Percentiles rank a stretch among this genome's conserved stretches.
phyloP scores from a whole-genome alignment of 345 rosid species.

The Raphanus sativus region DNA sequence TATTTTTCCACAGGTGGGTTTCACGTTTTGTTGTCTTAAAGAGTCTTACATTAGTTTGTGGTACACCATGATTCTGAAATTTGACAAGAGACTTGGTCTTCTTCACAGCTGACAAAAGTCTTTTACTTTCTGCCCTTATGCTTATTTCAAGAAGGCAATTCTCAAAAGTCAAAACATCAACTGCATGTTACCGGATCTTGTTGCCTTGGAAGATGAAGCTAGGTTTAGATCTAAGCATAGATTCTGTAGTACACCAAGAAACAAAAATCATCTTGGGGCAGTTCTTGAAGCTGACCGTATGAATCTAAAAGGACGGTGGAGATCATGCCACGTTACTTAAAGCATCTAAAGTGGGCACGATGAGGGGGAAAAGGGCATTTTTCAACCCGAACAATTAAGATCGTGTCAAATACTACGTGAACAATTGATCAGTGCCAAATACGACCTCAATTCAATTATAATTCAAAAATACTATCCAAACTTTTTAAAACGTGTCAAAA shows the following conservation, averaged over 20 bases:
- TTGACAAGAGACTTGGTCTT: slow-evolving; percentile 8
- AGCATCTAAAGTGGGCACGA: neutral
- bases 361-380: too few relatives aligned
- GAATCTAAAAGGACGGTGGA: neutral
- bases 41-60: slow-evolving; percentile 34
- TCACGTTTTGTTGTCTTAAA: slow-evolving; percentile 31
- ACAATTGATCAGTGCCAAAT: too few relatives aligned
- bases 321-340: slow-evolving; percentile 6
- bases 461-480: too few relatives aligned
- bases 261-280: neutral
- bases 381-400: too few relatives aligned
- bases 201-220: slow-evolving; percentile 5
- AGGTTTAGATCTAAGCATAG: neutral
- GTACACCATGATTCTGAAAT: slow-evolving; percentile 31
- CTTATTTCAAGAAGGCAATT: neutral
- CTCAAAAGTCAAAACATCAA: slow-evolving; percentile 14
- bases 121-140: neutral
- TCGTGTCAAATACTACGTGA: too few relatives aligned
- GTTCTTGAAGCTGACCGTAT: neutral
- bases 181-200: neutral
- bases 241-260: neutral
- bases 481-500: too few relatives aligned
- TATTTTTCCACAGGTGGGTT: slow-evolving; percentile 30
- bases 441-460: too few relatives aligned
- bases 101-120: slow-evolving; percentile 11